These are phyloP conservation scores for Russula compacta DNA, from an alignment of 768 basidiomycete genomes.

Conservation along the genomic window DNA sequence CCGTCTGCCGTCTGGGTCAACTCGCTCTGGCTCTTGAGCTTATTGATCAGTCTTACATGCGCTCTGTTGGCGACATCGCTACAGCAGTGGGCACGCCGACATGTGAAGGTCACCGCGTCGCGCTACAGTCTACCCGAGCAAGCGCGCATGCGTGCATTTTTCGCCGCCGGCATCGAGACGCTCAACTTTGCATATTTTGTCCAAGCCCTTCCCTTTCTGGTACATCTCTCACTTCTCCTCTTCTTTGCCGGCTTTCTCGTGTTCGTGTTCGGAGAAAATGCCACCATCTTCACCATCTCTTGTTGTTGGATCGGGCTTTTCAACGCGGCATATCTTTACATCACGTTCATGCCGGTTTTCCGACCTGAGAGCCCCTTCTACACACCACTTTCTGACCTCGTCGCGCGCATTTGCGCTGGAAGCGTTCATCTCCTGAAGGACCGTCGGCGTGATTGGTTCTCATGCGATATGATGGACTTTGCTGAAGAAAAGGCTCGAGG, in stretches of 20 bases:
- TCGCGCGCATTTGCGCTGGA: background rate
- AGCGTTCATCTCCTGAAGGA: too few relatives aligned
- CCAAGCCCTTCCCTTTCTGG: background rate
- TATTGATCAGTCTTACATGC: background rate
- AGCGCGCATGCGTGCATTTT: background rate
- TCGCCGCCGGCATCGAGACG: background rate
- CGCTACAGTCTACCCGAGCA: background rate
- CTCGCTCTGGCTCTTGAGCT: background rate
- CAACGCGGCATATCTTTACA: background rate
- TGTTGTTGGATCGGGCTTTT: background rate
- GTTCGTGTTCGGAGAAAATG: background rate
- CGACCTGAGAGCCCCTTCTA: background rate
- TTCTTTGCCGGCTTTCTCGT: background rate
- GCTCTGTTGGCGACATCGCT: background rate
- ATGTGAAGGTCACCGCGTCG: background rate
- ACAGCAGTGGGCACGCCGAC: background rate
- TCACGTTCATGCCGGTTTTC: background rate
- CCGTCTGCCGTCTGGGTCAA: background rate
- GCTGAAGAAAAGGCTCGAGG: background rate
- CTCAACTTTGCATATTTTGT: background rate
- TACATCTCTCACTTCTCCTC: background rate
- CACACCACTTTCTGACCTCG: background rate
- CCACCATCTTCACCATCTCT: too few relatives aligned
- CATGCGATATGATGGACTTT: background rate
- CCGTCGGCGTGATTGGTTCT: background rate